phyloP scores from a whole-genome alignment of 2,329 filamentous ascomycete species.

The Colletotrichum caudatum region DNA sequence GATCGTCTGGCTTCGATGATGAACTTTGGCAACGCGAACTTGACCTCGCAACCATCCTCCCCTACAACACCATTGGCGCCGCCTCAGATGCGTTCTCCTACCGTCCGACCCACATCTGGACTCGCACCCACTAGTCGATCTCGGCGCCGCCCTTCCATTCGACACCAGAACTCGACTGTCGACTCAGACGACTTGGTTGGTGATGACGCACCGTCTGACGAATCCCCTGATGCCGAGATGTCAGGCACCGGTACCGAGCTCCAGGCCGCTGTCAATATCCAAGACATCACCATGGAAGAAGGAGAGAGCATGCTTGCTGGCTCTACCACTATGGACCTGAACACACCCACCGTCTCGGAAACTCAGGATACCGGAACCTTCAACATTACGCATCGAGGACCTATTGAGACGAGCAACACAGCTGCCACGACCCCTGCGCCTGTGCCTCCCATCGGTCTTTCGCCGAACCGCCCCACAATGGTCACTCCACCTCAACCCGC shows the following conservation, averaged over 20 bases:
- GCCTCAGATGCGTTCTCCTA: conserved; percentile 69
- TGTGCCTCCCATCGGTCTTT: conserved; percentile 77
- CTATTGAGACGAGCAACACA: conserved; percentile 86
- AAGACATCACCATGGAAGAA: conserved; percentile 84
- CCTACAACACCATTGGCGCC: conserved; percentile 86
- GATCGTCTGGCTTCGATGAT: conserved; percentile 89
- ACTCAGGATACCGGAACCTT: conserved; percentile 91
- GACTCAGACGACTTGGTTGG: conserved; percentile 88
- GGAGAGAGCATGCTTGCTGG: conserved; percentile 83
- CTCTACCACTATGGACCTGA: conserved; percentile 75
- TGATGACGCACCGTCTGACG: conserved; percentile 85
- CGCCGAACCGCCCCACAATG: conserved; percentile 77
- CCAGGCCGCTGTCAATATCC: conserved; percentile 84
- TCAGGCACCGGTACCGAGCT: conserved; percentile 80
- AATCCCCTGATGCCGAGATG: conserved; percentile 80
- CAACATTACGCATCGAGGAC: conserved; percentile 89
- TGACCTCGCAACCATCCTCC: conserved; percentile 91
- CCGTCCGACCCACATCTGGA: conserved; percentile 65
- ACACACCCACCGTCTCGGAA: conserved; percentile 83
- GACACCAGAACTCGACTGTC: conserved; percentile 90
- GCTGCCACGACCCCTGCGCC: conserved; percentile 76
- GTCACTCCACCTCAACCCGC: conserved; percentile 81
- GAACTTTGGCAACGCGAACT: conserved; percentile 73
- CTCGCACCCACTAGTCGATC: conserved; percentile 66
- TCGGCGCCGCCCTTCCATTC: conserved; percentile 83